Evolutionary conservation across 2,329 filamentous ascomycete genomes (phyloP).

Genomic region (Curvularia eragrostidis): DNA sequence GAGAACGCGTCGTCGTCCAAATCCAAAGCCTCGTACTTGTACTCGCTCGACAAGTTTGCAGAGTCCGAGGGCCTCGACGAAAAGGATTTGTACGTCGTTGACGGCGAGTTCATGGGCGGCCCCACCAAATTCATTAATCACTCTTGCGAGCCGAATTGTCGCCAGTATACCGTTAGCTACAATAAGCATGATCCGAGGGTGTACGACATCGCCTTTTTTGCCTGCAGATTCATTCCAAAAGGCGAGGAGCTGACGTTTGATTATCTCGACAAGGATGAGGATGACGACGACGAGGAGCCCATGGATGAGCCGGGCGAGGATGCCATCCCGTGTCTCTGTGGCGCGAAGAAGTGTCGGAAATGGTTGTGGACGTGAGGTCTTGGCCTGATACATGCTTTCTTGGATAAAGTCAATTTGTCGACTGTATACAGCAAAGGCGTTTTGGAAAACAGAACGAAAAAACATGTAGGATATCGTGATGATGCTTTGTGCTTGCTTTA

Average conservation of each 20-base stretch:
- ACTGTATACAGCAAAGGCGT: too few relatives aligned
- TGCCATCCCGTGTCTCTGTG: slow-evolving; percentile 60
- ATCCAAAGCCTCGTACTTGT: slow-evolving; percentile 79
- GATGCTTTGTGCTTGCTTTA: background rate
- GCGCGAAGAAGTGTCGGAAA: slow-evolving; percentile 69
- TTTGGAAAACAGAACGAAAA: background rate
- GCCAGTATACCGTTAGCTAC: slow-evolving; percentile 79
- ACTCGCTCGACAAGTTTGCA: slow-evolving; percentile 81
- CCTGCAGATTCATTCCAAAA: slow-evolving; percentile 68
- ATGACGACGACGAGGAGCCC: slow-evolving; percentile 64
- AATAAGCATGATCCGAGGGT: slow-evolving; percentile 76
- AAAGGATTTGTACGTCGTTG: slow-evolving; percentile 56
- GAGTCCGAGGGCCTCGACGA: slow-evolving; percentile 61
- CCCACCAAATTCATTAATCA: slow-evolving; percentile 86
- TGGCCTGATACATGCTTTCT: background rate
- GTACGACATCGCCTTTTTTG: slow-evolving; percentile 80
- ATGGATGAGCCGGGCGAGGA: slow-evolving; percentile 59
- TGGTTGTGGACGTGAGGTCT: slow-evolving; percentile 65
- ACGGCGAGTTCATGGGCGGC: slow-evolving; percentile 78
- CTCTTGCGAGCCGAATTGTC: slow-evolving; percentile 78
- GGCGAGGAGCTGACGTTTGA: slow-evolving; percentile 80
- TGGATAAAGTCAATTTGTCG: background rate
- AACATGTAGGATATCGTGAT: background rate
- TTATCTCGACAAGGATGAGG: slow-evolving; percentile 73
- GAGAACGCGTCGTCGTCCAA: slow-evolving; percentile 63